Base-by-base conservation (phyloP, 306 rosid genomes). In the Trifolium dubium region DNA sequence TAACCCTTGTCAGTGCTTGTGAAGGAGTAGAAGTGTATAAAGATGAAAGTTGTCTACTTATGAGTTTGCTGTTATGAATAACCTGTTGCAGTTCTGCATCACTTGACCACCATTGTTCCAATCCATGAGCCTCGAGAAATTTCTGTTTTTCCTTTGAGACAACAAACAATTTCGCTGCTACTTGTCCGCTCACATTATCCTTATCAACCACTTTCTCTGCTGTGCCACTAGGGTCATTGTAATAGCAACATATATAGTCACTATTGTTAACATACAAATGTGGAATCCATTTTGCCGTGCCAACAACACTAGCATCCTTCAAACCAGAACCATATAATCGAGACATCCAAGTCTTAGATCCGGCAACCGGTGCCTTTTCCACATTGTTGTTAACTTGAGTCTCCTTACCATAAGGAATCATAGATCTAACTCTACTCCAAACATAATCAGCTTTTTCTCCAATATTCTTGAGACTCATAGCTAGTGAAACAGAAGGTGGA, bases 91-190 rank as follows among this genome's bases (percentile, higher is more conserved):
- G 95, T 64, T 92, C 92, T 75, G 89, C 80, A 75, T 90, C 97
- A 67, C 91, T 93, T 34, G 99, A 92, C 98, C 98, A 95, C 99
- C 99, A 95, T 70, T 95, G 98, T 76, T 89, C 96, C 64, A 92
- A 40, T 8, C 98, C 99, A 81, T 95, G 99, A 79, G 99, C 99
- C 79, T 92, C 96, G 15, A 88, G 67, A 86, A 95, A 95, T 84
- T 80, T 90, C 83, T 94, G 99, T 56, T 92, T 92, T 64, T 93
- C 97, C 76, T 92, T 94, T 0, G 99, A 87, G 76, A 82, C 90
- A 74, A 92, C 96, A 79, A 87, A 92, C 80, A 94, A 82, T 80
- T 88, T 94, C 1, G 99, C 97, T 31, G 87, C 88, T 14, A 75
- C 76, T 61, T 80, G 86, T 67, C 89, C 88, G 37, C 76, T 71